Base-by-base conservation (phyloP, 2,329 filamentous ascomycete species). In the Periconia sp. region DNA sequence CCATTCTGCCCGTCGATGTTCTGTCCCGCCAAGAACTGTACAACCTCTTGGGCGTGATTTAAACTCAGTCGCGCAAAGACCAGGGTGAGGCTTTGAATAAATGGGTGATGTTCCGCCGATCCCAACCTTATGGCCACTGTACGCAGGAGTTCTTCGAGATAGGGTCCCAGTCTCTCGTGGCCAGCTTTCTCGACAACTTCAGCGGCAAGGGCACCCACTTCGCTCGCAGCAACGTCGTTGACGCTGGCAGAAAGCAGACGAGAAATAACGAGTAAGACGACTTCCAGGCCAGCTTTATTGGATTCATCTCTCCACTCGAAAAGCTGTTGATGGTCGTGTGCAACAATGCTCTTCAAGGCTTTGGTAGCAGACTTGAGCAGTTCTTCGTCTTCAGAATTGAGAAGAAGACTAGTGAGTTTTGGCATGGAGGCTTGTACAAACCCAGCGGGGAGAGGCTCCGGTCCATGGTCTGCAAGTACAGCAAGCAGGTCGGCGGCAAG, bases 131-230 rank as follows among this genome's bases (percentile, higher is more conserved):
- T 86, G 3, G 94, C 94, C 15, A 99, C 93, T 17, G 93, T 94
- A 64, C 88, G 87, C 3, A 99, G 82, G 19, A 99, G 85, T 72
- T 96, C 91, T 41, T 90, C 87, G 23, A 99, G 81, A 71, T 91
- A 97, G 11, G 92, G 92, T 0, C 94, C 94, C 11, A 99, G 85
- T 50, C 90, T 86, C 70, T 96, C 92, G 37, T 92, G 87, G 11
- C 94, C 94, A 48, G 93, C 94, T 76, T 94, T 96, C 75, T 97
- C 93, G 1, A 99, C 94, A 27, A 99, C 81, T 74, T 96, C 92
- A 1, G 93, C 93, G 5, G 94, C 94, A 59, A 99, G 84, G 15
- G 92, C 91, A 62, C 94, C 94, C 42, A 99, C 92, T 76, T 99
- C 93, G n/a, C 92, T 91, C 6, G 93, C 94, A 17, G 92, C 90